Evolutionary conservation across 1,284 basidiomycete genomes (phyloP).

Genomic region (Irpex rosettiformis): DNA sequence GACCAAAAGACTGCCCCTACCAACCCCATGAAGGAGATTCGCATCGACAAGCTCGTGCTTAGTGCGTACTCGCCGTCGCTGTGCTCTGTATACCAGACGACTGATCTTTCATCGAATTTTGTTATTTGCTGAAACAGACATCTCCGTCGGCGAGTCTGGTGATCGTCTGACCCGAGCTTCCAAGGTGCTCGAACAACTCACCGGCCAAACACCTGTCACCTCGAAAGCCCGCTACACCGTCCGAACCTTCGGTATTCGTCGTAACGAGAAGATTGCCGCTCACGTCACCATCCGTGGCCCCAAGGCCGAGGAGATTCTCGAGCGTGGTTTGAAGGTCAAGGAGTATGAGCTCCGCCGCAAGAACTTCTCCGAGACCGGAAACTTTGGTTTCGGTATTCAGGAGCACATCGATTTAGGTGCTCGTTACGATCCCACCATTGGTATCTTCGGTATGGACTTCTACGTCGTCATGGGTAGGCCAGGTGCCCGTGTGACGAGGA

Average conservation of each 20-base stretch:
- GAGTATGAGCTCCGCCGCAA: conserved; percentile 94
- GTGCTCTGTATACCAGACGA: not conserved
- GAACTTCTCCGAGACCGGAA: conserved; percentile 98
- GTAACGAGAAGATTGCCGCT: conserved; percentile 99
- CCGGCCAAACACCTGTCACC: conserved; percentile 98
- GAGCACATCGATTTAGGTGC: conserved; percentile 99
- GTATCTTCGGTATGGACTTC: conserved; percentile 99
- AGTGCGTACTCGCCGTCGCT: conserved; percentile 46
- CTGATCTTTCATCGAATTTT: not conserved
- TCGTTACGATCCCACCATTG: conserved; percentile 95
- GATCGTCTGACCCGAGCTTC: conserved; percentile 98
- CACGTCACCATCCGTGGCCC: conserved; percentile 99
- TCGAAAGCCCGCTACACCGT: conserved; percentile 99
- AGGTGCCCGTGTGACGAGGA: conserved; percentile 87
- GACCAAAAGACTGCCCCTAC: conserved; percentile 86
- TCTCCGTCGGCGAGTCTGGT: conserved; percentile 99
- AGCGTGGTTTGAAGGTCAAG: conserved; percentile 99
- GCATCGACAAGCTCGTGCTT: conserved; percentile 99
- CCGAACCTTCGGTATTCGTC: conserved; percentile 98
- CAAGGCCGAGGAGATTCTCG: conserved; percentile 99
- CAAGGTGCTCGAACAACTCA: conserved; percentile 99
- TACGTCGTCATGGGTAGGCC: conserved; percentile 98
- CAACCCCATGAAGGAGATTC: conserved; percentile 95
- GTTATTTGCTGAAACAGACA: conserved; percentile 57
- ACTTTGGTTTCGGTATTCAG: conserved; percentile 98